Evolutionary conservation across 2,329 filamentous ascomycete genomes (phyloP).

Genomic region (Fusarium zealandicum): DNA sequence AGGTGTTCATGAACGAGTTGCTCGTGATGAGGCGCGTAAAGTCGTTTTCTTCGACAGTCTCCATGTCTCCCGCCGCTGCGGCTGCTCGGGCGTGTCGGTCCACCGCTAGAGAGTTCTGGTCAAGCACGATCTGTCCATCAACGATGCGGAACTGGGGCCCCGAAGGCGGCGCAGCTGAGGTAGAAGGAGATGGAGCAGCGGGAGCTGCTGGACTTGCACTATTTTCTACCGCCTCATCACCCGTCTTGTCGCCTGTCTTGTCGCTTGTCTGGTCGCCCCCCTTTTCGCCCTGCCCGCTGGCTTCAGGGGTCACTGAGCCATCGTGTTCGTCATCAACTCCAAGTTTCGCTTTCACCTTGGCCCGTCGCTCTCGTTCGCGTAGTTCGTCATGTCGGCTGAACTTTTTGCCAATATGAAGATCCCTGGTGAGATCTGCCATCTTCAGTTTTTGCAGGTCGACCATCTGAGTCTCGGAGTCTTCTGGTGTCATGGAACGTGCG

Average conservation of each 20-base stretch:
- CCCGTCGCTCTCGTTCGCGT: conserved; percentile 67
- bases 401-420: conserved; percentile 74
- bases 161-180: conserved; percentile 41
- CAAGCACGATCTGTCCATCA: conserved; percentile 75
- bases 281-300: conserved; percentile 3
- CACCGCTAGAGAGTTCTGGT: conserved; percentile 71
- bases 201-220: conserved; percentile 38
- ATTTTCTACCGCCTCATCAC: conserved; percentile 17
- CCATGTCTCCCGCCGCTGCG: conserved; percentile 58
- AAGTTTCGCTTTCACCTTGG: conserved; percentile 44
- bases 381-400: conserved; percentile 79
- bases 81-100: conserved; percentile 71
- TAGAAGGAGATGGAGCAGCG: conserved; percentile 33
- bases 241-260: too few species aligned
- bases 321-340: conserved; percentile 38
- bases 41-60: conserved; percentile 78
- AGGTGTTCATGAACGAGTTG: conserved; percentile 67
- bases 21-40: conserved; percentile 76
- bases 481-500: conserved; percentile 63
- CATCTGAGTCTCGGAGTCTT: conserved; percentile 66
- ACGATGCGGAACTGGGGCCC: conserved; percentile 69
- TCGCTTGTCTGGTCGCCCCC: too few species aligned
- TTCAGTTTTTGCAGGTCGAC: conserved; percentile 73
- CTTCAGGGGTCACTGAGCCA: conserved; percentile 33
- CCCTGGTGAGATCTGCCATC: conserved; percentile 76